Evolutionary conservation across 2,329 filamentous ascomycete species (phyloP), one percentile per base, ranked within the genome.

Genomic region (Penicillium sp.): DNA sequence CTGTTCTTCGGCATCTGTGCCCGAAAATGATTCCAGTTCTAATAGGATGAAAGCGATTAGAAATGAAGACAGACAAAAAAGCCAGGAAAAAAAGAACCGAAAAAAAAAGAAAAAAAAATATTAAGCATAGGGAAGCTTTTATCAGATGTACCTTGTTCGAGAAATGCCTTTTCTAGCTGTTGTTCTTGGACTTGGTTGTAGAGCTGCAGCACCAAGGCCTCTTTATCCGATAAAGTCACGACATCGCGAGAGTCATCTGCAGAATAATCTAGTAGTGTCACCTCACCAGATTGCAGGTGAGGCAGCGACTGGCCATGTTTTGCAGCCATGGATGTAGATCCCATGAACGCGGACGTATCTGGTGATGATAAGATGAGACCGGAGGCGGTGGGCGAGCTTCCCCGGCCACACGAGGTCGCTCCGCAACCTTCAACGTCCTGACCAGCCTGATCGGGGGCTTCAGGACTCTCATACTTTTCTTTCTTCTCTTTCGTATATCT

Each of bases 161-260:
- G 74, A 39, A 94, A 79, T 38, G 87, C 87, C 54, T 87, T 84
- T 75, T 94, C 87, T 23, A 93, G 76, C 66, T 87, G 84, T 44
- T 92, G 79, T 70, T 90, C 85, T 67, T 88, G 85, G 27, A 91
- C 77, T 63, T 83, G 82, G 70, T 92, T 87, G 73, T 91, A 89
- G 48, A 92, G 81, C 40, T 85, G 81, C 36, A 94, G 78, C 29
- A 88, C 81, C 61, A 81, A 81, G 65, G 81, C 77, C 74, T 95
- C 91, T 58, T 84, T 80, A 36, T 84, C 80, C 1, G 87, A 89
- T 43, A 93, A 78, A 8, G 81, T 78, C 38, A 86, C 78, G 57
- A 75, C 73, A 72, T 81, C 78, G 57, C 64, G 74, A 53, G 75
- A 67, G 41, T 73, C 72, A 62, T 80, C 75, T 62, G 76, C 70